A percentile compares a stretch with the other conserved stretches of the same genome.
These are phyloP conservation scores for Phalaenopsis aphrodite DNA, from an alignment of 106 monocot species.

Conservation along the genomic window DNA sequence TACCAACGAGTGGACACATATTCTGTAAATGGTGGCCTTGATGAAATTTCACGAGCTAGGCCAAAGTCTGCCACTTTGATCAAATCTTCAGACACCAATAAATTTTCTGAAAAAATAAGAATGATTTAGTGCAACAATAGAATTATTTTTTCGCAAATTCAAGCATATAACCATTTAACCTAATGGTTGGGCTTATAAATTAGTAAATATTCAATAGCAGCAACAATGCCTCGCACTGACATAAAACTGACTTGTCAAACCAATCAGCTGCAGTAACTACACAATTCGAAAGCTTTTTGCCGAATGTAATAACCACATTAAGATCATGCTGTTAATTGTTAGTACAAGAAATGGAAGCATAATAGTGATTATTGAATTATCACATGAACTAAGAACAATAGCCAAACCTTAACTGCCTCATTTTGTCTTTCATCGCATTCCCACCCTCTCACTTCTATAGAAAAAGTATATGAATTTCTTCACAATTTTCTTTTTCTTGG, in stretches of 20 bases:
- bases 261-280: neutral
- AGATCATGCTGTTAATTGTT: neutral
- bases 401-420: neutral
- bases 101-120: constrained; percentile 54
- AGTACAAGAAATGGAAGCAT: neutral
- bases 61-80: constrained; percentile 99
- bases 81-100: constrained; percentile 63
- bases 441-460: neutral
- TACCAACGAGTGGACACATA: constrained; percentile 99
- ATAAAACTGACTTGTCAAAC: neutral
- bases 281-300: neutral
- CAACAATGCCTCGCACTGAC: neutral
- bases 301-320: neutral
- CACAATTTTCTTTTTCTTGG: neutral
- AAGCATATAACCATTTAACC: neutral
- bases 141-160: neutral
- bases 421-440: neutral
- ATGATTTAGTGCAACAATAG: neutral
- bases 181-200: neutral
- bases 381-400: neutral
- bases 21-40: constrained; percentile 93
- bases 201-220: neutral
- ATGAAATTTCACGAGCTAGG: constrained; percentile 85
- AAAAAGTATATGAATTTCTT: neutral
- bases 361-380: neutral